Base-by-base conservation (phyloP, 345 rosid species). In the Syzygium oleosum region DNA sequence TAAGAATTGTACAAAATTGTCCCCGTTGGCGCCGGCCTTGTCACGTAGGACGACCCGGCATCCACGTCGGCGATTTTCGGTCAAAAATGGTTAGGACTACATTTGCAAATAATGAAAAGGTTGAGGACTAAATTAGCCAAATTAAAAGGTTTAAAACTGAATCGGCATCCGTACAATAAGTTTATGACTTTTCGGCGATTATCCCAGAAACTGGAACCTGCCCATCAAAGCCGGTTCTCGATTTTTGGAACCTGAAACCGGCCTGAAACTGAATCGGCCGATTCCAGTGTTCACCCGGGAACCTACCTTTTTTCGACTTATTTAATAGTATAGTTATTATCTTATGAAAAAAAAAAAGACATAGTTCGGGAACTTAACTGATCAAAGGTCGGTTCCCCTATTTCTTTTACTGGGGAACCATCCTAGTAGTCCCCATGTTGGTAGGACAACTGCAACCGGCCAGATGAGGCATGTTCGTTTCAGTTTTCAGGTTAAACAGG, bases 11-110 rank as follows among this genome's bases (percentile, higher is more conserved):
- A 52, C 7, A 29, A 63, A 63, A 63, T n/a, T n/a, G 1, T 63
- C 10, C 21, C 3, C 19, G 2, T 63, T 16, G n/a, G 5, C 61
- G 10, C 12, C 0, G 0, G 0, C 12, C n/a, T 56, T 56, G n/a
- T 9, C 10, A 23, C 2, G n/a, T 56, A 56, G n/a, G 23, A 56
- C 0, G 10, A 4, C 12, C n/a, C 0, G 6, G 5, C 6, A 9
- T 56, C 5, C 23, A 56, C 3, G 23, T 23, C 5, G 7, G 1
- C 23, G 23, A 9, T 63, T 63, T 63, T 29, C 5, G 14, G 3
- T 61, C 34, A n/a, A 29, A 63, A 63, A n/a, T n/a, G 2, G 3
- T 6, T 0, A 9, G 9, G 31, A n/a, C 5, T 7, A 14, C 4
- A 61, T 3, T 61, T 12, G 29, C 3, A n/a, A 61, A 61, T 61